phyloP scores from a whole-genome alignment of 2,329 filamentous ascomycete genomes.

The Alternaria gansuensis region DNA sequence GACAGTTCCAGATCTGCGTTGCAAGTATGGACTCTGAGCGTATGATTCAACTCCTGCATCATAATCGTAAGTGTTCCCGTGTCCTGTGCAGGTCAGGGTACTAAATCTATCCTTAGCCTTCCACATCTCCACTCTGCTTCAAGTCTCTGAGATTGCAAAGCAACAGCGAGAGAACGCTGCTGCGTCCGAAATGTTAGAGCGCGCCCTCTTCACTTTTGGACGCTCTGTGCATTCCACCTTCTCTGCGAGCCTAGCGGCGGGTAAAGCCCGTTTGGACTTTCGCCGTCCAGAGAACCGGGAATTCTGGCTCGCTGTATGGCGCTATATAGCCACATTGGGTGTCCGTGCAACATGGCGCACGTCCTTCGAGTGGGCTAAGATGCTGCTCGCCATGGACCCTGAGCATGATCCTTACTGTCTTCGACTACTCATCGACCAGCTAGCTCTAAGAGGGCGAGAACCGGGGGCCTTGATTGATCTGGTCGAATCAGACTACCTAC shows the following conservation, averaged over 20 bases:
- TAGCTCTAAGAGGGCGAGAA: slow-evolving; percentile 83
- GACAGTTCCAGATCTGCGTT: slow-evolving; percentile 80
- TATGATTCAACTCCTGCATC: slow-evolving; percentile 77
- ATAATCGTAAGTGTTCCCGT: slow-evolving; percentile 62
- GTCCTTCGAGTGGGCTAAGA: slow-evolving; percentile 90
- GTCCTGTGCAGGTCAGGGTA: background rate
- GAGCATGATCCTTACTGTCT: slow-evolving; percentile 82
- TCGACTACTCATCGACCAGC: slow-evolving; percentile 79
- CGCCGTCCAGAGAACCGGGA: slow-evolving; percentile 85
- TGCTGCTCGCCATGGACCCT: slow-evolving; percentile 78
- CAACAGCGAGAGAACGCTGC: slow-evolving; percentile 89
- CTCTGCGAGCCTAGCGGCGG: slow-evolving; percentile 75
- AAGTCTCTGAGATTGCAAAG: slow-evolving; percentile 90
- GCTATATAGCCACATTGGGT: slow-evolving; percentile 84
- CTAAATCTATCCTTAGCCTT: slow-evolving; percentile 67
- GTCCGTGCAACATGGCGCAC: slow-evolving; percentile 95
- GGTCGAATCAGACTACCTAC: slow-evolving; percentile 61
- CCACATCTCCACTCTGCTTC: slow-evolving; percentile 91
- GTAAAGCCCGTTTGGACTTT: slow-evolving; percentile 84
- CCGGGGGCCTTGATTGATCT: slow-evolving; percentile 79
- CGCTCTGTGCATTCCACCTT: slow-evolving; percentile 86
- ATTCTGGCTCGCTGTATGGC: slow-evolving; percentile 88
- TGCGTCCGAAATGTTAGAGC: slow-evolving; percentile 85
- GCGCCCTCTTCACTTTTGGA: slow-evolving; percentile 93
- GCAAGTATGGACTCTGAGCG: slow-evolving; percentile 83